Evolutionary conservation across 257 asterid species (phyloP).

Genomic region (Fraxinus cuspidata): DNA sequence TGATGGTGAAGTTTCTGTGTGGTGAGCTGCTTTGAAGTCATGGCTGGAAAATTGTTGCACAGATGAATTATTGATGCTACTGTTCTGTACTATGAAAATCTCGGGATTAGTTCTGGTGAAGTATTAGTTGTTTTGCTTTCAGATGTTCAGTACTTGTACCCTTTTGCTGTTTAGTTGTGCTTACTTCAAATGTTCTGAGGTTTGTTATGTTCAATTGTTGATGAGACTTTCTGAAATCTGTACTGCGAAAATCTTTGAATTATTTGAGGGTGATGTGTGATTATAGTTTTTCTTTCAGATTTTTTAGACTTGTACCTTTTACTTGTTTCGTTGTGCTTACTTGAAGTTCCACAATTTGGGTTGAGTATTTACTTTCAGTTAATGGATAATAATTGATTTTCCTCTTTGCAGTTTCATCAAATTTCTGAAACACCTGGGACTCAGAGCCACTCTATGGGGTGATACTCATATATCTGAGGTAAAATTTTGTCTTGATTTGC

Average conservation of each 20-base stretch:
- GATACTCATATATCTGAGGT: constrained; percentile 24
- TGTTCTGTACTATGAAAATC: constrained; percentile 12
- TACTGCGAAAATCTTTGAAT: constrained; percentile 4
- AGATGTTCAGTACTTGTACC: not conserved
- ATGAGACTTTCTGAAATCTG: constrained; percentile 13
- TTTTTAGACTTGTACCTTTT: not conserved
- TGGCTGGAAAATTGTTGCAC: constrained; percentile 24
- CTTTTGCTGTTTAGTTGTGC: not conserved
- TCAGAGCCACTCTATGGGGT: constrained; percentile 28
- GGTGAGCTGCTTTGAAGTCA: constrained; percentile 7
- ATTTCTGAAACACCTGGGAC: constrained; percentile 17
- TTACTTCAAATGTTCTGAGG: not conserved
- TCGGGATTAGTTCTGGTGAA: constrained; percentile 13
- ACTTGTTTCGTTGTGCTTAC: constrained; percentile 18
- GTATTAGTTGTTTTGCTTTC: constrained; percentile 8
- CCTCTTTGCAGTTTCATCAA: constrained; percentile 16
- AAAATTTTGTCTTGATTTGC: constrained; percentile 10
- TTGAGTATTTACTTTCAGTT: not conserved
- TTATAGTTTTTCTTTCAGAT: not conserved
- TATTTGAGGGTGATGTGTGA: constrained; percentile 19
- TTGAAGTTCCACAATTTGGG: constrained; percentile 9
- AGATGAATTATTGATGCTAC: constrained; percentile 12
- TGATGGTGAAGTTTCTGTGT: not conserved
- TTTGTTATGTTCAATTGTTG: not conserved
- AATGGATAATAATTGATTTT: constrained; percentile 8